Conservation (phyloP, 2,329 filamentous ascomycete species). For the Sordariomycetes sp. region DNA sequence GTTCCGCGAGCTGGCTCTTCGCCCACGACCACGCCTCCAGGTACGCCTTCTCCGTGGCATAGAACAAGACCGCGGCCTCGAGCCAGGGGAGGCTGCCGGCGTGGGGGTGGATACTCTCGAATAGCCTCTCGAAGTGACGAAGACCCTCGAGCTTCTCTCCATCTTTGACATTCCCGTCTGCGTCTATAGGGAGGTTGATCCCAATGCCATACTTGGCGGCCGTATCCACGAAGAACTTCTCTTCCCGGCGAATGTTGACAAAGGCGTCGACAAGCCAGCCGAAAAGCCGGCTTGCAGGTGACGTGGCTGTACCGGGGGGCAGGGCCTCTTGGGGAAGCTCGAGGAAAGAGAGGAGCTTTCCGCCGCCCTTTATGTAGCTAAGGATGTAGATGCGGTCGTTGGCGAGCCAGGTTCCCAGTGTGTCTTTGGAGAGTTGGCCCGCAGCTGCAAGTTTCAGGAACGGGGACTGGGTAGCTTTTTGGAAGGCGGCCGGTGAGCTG, state of each 20-base stretch:
- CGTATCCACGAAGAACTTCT: constrained; percentile 56
- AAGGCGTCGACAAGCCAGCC: constrained; percentile 54
- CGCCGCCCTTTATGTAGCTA: constrained; percentile 57
- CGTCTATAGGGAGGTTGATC: constrained; percentile 23
- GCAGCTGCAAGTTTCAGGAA: constrained; percentile 57
- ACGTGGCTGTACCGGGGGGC: constrained; percentile 11
- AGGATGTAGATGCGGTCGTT: constrained; percentile 65
- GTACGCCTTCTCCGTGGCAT: constrained; percentile 63
- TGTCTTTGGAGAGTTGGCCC: constrained; percentile 44
- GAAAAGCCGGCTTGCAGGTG: constrained; percentile 43
- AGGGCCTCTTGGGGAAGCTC: constrained; percentile 31
- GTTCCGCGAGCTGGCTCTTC: constrained; percentile 20
- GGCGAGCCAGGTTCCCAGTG: constrained; percentile 56
- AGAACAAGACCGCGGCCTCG: constrained; percentile 63
- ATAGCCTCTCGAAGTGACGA: constrained; percentile 31
- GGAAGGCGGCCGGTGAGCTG: constrained; percentile 33
- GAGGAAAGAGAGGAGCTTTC: constrained; percentile 52
- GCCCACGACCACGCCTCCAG: constrained; percentile 48
- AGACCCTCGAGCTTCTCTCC: constrained; percentile 27
- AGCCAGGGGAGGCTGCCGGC: constrained; percentile 35
- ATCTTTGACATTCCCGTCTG: constrained; percentile 11
- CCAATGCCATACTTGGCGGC: constrained; percentile 48
- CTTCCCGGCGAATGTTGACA: constrained; percentile 55
- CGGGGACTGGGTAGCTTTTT: constrained; percentile 49
- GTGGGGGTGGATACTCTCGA: constrained; percentile 39